These are phyloP conservation scores for Suhomyces maxii DNA, from an alignment of 1,139 yeast species.

Conservation along the genomic window DNA sequence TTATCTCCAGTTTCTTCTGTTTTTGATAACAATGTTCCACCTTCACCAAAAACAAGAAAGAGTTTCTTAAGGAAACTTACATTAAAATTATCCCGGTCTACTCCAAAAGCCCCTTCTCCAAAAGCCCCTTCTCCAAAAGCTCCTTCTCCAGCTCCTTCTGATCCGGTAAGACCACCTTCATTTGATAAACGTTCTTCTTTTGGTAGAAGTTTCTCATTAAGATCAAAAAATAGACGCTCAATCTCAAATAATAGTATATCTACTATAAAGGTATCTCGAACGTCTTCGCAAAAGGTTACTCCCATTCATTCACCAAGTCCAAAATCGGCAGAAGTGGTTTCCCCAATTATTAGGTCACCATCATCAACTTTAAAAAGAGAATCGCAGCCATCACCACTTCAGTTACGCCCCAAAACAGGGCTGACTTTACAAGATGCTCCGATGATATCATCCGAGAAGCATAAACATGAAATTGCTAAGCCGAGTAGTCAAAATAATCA, in stretches of 20 bases:
- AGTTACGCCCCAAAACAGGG: neutral
- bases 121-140: neutral
- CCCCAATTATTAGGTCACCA: no score
- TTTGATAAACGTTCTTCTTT: neutral
- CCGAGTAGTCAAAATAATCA: no score
- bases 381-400: neutral
- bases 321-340: neutral
- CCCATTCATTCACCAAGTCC: neutral
- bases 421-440: conserved; percentile 6
- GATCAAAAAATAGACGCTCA: neutral
- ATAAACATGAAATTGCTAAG: no score
- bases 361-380: neutral
- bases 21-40: neutral
- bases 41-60: conserved; percentile 1
- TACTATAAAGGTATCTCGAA: neutral
- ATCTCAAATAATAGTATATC: neutral
- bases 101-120: neutral
- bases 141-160: neutral
- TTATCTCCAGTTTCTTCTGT: conserved; percentile 16
- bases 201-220: neutral
- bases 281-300: neutral
- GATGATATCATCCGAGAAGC: conserved; percentile 1
- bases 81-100: conserved; percentile 2
- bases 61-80: conserved; percentile 6
- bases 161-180: neutral